Percentiles rank a stretch among this genome's conserved stretches.
Evolutionary conservation across 495 filamentous ascomycete species (phyloP).

Genomic region (Penicillium ochrochloron): DNA sequence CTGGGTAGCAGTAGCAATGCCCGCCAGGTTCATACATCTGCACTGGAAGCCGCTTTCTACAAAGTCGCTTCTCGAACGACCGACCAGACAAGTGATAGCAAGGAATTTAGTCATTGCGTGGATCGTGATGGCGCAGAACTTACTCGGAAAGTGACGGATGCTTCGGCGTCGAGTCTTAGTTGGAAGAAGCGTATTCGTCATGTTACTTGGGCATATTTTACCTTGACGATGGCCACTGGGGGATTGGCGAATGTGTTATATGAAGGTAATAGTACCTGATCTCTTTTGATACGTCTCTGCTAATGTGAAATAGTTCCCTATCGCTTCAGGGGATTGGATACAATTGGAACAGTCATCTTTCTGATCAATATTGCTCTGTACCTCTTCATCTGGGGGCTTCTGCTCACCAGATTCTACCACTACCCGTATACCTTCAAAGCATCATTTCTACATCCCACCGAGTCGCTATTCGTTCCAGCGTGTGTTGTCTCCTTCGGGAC

Average conservation of each 20-base stretch:
- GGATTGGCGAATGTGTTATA: slow-evolving; percentile 81
- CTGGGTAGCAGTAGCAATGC: slow-evolving; percentile 14
- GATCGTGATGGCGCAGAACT: slow-evolving; percentile 24
- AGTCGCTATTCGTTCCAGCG: slow-evolving; percentile 79
- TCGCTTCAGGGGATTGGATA: slow-evolving; percentile 67
- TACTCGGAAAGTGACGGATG: slow-evolving; percentile 21
- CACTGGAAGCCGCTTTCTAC: slow-evolving; percentile 36
- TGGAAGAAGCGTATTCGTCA: slow-evolving; percentile 56
- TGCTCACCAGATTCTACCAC: slow-evolving; percentile 70
- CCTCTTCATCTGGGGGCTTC: slow-evolving; percentile 66
- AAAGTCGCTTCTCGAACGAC: slow-evolving; percentile 28
- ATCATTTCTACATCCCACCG: slow-evolving; percentile 77
- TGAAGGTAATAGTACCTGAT: slow-evolving; percentile 47
- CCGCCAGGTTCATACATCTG: slow-evolving; percentile 41
- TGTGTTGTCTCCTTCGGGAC: slow-evolving; percentile 72
- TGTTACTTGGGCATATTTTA: slow-evolving; percentile 73
- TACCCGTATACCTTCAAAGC: slow-evolving; percentile 73
- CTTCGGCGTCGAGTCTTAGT: slow-evolving; percentile 32
- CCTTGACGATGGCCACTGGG: slow-evolving; percentile 81
- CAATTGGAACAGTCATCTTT: slow-evolving; percentile 75
- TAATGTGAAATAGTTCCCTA: slow-evolving; percentile 62
- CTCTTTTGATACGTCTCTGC: slow-evolving; percentile 4
- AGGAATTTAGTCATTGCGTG: slow-evolving; percentile 8
- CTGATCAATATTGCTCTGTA: slow-evolving; percentile 77
- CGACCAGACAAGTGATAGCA: slow-evolving; percentile 10